Base-by-base conservation (phyloP, 1,284 basidiomycete genomes). In the Tetrapyrgos nigripes region DNA sequence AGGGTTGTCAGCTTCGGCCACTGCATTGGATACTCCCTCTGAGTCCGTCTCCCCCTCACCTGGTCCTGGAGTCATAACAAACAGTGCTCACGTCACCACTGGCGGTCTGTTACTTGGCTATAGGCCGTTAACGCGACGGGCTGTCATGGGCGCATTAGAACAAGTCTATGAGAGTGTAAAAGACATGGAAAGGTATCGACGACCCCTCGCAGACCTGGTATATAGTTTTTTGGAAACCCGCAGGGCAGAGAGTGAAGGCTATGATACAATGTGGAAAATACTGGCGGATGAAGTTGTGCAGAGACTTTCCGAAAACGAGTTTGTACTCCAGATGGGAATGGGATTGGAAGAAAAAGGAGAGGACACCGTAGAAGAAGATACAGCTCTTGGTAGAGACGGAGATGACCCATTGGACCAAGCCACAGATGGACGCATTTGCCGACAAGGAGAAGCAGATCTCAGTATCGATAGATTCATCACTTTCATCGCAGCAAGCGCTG, bases 161-260 rank as follows among this genome's bases (percentile, higher is more conserved):
- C 70, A 70, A 10, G 84, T 86, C 1, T 89, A 89, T 66, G 81
- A 85, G 17, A 83, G 81, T 40, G 79, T 92, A 29, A 84, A 81
- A 64, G 91, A 92, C 33, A 88, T 91, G 76, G 81, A 80, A 17
- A 72, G 72, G 5, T 91, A 91, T 68, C 81, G 90, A 44, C 76
- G 79, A 52, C 83, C 84, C 1, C 75, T 92, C 14, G 86, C 84
- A 4, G 77, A 83, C 50, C 69, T 89, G 24, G 80, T 91, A 1
- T 80, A 83, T 65, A 75, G 78, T 49, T 83, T 83, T 62, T 47
- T 62, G 45, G 68, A 68, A 21, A 28, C 27, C 9, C 48, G 17
- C 26, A 50, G 23, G 8, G 56, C 44, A 17, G 73, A 74, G 17
- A 74, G 70, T 37, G 74, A 77, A 49, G 72, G 83, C 59, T 76